Evolutionary conservation across 495 filamentous ascomycete genomes (phyloP), one percentile per base, ranked within the genome.

Genomic region (Oidiodendron maius): DNA sequence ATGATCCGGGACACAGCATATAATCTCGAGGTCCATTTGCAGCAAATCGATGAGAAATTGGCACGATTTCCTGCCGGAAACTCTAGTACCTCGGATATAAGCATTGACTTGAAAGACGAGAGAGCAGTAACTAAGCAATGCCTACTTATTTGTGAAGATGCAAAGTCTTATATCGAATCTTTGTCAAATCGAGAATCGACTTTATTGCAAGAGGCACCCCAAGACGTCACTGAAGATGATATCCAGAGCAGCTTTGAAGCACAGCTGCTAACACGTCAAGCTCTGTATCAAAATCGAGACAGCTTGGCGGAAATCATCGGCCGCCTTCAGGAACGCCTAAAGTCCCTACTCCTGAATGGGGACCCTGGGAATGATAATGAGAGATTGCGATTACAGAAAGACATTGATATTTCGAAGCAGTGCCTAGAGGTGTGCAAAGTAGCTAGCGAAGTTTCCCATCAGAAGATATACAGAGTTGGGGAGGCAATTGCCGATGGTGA

Each of bases 381-480:
- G 53, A 50, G 51, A 44, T 48, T 51, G 32, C 55, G 48, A 23
- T 47, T 66, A 51, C 54, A 59, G 28, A 49, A 61, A 56, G 64
- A 64, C 47, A 57, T 64, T 39, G 46, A 58, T 46, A 49, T 51
- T 38, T 57, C 50, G 18, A 64, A 55, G 37, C 58, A 66, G 26
- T 66, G 59, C 52, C 44, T 66, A 26, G 64, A 66, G 32, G 56
- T 66, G 23, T 66, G 61, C 54, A 61, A 62, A 55, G 61, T 59
- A 26, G 52, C 54, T 20, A 59, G 40, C 46, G 53, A 63, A 55
- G 53, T 62, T 37, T 59, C 58, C 32, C 44, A 17, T 40, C 56
- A 60, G 52, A 67, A 67, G 40, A 60, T 58, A 52, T 60, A 60
- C 45, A 57, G 47, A 41, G 28, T 63, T 41, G 62, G 60, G 18